A percentile compares a stretch with the other conserved stretches of the same genome.
Conservation (phyloP, 768 basidiomycete species). For the Boletus edulis region DNA sequence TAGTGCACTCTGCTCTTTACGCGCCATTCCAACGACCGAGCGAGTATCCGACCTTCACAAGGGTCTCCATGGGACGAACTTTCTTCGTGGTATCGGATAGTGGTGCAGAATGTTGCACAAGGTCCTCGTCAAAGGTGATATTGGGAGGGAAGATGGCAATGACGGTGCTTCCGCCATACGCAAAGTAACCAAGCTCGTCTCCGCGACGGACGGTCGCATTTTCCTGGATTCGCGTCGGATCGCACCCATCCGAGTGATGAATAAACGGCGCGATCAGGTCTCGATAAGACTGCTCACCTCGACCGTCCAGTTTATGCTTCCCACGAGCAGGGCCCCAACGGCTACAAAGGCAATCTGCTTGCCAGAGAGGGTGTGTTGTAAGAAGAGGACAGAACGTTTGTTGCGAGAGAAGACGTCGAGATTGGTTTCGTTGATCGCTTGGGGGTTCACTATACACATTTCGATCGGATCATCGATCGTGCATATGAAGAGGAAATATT, state of each 20-base stretch:
- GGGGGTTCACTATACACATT: conserved; percentile 59
- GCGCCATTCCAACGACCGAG: conserved; percentile 23
- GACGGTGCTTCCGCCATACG: conserved; percentile 78
- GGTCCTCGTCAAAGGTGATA: conserved; percentile 60
- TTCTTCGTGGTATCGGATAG: background rate
- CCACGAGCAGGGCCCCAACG: conserved; percentile 80
- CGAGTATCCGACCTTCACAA: conserved; percentile 48
- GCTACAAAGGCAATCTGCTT: conserved; percentile 65
- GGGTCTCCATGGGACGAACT: conserved; percentile 54
- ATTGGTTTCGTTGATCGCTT: conserved; percentile 65
- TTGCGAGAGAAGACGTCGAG: conserved; percentile 69
- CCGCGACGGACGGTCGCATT: conserved; percentile 56
- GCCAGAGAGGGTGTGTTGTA: conserved; percentile 46
- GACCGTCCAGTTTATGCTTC: conserved; percentile 65
- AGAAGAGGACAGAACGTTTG: conserved; percentile 52
- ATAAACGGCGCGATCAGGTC: background rate
- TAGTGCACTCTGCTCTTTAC: background rate
- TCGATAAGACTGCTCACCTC: conserved; percentile 10
- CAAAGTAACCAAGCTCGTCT: conserved; percentile 64
- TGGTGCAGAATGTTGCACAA: conserved; percentile 50
- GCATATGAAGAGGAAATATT: background rate
- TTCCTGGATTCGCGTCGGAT: conserved; percentile 27
- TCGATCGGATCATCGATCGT: background rate
- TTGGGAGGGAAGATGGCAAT: conserved; percentile 58
- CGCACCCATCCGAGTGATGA: background rate